A percentile compares a stretch with the other conserved stretches of the same genome.
Conservation (phyloP, 108 stramenopile genomes). For the Epithemia pelagica region DNA sequence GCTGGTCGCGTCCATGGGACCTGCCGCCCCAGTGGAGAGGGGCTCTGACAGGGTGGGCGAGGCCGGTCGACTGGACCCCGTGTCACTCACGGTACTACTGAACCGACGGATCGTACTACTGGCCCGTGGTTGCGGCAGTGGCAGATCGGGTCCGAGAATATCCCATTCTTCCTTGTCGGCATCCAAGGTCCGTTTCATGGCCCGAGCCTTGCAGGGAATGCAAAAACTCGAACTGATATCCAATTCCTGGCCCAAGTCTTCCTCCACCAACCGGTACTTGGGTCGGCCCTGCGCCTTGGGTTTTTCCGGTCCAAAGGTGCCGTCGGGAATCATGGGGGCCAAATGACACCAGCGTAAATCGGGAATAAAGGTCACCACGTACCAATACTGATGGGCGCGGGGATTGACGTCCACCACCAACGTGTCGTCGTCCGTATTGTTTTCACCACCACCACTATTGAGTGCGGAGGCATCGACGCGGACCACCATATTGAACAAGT, state of each 20-base stretch:
- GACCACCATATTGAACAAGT: constrained; percentile 69
- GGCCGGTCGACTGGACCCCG: not conserved
- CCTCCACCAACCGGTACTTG: constrained; percentile 68
- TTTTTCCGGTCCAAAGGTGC: constrained; percentile 52
- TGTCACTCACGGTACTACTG: no score
- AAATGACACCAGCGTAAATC: constrained; percentile 85
- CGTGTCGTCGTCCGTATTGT: constrained; percentile 40
- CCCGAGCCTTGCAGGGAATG: constrained; percentile 43
- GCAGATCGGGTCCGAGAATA: constrained; percentile 35
- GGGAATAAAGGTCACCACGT: constrained; percentile 78
- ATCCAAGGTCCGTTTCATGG: constrained; percentile 61
- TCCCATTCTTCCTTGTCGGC: constrained; percentile 89
- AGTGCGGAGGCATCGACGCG: constrained; percentile 49
- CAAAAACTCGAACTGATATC: constrained; percentile 66
- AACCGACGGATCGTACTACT: not conserved
- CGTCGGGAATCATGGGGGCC: constrained; percentile 69
- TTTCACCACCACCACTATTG: no score
- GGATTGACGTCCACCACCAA: not conserved
- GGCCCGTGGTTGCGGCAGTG: no score
- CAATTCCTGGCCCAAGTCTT: constrained; percentile 72
- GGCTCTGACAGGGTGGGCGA: not conserved
- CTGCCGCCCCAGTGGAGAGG: not conserved
- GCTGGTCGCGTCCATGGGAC: not conserved
- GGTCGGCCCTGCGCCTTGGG: constrained; percentile 55
- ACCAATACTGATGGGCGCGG: constrained; percentile 26